phyloP scores from a whole-genome alignment of 202 grass and related monocot species.

The Elaeis oleifera region DNA sequence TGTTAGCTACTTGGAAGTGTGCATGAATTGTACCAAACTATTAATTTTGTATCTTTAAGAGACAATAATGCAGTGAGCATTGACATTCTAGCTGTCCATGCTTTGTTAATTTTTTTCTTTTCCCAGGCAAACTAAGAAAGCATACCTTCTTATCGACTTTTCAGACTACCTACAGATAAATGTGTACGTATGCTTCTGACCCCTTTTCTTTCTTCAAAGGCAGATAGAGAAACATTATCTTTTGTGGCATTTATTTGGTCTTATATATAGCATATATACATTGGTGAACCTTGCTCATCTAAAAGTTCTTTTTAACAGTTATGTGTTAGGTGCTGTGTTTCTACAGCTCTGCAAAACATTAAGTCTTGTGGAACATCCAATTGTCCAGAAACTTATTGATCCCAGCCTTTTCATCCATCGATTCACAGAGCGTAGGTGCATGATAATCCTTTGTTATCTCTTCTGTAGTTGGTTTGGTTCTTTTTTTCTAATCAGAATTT shows the following conservation, averaged over 20 bases:
- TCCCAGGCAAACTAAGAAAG: slow-evolving; percentile 74
- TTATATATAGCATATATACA: background rate
- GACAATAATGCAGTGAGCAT: too few relatives aligned
- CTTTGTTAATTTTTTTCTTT: slow-evolving; percentile 1
- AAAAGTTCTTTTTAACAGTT: slow-evolving; percentile 49
- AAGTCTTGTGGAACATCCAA: slow-evolving; percentile 57
- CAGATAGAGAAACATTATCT: slow-evolving; percentile 4
- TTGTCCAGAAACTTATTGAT: slow-evolving; percentile 80
- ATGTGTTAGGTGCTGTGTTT: slow-evolving; percentile 94
- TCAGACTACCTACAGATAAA: slow-evolving; percentile 81
- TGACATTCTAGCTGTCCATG: too few relatives aligned
- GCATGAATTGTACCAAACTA: too few relatives aligned
- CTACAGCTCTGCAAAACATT: slow-evolving; percentile 91
- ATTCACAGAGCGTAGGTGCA: slow-evolving; percentile 82
- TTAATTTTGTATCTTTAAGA: too few relatives aligned
- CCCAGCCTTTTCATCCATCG: slow-evolving; percentile 95
- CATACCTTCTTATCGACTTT: slow-evolving; percentile 93
- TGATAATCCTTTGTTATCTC: background rate
- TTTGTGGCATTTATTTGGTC: slow-evolving; percentile 15
- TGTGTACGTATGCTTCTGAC: slow-evolving; percentile 42
- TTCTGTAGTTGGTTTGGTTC: background rate
- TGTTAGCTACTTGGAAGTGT: too few relatives aligned
- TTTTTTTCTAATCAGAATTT: background rate
- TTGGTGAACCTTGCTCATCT: slow-evolving; percentile 24
- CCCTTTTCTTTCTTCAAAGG: too few relatives aligned